phyloP scores from a whole-genome alignment of 164 flowering plant genomes.

The Nelumbo lutea region DNA sequence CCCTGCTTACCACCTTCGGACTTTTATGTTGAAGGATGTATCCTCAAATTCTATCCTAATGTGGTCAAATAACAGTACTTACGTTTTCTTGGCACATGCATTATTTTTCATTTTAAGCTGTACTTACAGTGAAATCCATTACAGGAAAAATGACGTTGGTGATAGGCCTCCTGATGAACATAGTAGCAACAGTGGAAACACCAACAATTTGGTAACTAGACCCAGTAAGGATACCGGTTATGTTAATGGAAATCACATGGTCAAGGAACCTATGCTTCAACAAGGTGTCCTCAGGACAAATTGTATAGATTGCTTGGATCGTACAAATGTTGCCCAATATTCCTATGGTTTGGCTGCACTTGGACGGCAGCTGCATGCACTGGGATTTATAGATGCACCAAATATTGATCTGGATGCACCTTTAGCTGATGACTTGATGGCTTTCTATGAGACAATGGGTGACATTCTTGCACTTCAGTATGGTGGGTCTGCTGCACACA shows the following conservation, averaged over 20 bases:
- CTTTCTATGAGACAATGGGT: slow-evolving; percentile 83
- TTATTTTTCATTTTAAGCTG: neutral
- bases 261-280: slow-evolving; percentile 52
- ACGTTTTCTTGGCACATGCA: neutral
- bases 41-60: neutral
- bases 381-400: slow-evolving; percentile 47
- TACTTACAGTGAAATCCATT: slow-evolving; percentile 2
- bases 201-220: slow-evolving; percentile 26
- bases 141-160: slow-evolving; percentile 34
- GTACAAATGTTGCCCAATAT: slow-evolving; percentile 95
- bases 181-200: slow-evolving; percentile 23
- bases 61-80: neutral
- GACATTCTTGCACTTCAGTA: slow-evolving; percentile 92
- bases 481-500: slow-evolving; percentile 99
- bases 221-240: slow-evolving; percentile 16
- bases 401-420: slow-evolving; percentile 49
- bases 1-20: no score
- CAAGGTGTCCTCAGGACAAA: slow-evolving; percentile 88
- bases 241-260: slow-evolving; percentile 15
- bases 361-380: slow-evolving; percentile 70
- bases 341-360: slow-evolving; percentile 88
- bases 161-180: slow-evolving; percentile 13
- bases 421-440: slow-evolving; percentile 69
- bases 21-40: no score
- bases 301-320: slow-evolving; percentile 98